Conservation (phyloP, 169 alveolate species). For the Ichthyophthirius multifiliis region DNA sequence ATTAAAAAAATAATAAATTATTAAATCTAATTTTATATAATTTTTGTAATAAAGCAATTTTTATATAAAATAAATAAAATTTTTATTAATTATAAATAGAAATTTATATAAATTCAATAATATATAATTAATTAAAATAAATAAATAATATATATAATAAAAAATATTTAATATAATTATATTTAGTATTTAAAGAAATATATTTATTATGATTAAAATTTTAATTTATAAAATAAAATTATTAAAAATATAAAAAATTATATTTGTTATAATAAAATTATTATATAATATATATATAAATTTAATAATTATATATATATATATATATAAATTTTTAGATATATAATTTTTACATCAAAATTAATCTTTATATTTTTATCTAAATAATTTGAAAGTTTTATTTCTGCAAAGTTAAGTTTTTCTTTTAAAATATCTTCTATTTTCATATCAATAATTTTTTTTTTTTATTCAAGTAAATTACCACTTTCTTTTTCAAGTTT, state of each 20-base stretch:
- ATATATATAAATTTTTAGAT: neutral
- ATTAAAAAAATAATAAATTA: too few species aligned
- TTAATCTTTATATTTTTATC: neutral
- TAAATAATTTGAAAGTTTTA: constrained; percentile 9
- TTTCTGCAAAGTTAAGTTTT: neutral
- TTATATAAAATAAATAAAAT: too few species aligned
- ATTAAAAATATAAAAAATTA: too few species aligned
- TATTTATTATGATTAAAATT: neutral
- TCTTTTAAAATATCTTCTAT: constrained; percentile 8
- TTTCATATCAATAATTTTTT: neutral
- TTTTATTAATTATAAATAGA: too few species aligned
- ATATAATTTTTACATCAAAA: neutral
- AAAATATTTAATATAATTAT: neutral
- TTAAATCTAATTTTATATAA: too few species aligned
- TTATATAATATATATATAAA: too few species aligned
- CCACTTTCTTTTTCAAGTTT: constrained; percentile 4
- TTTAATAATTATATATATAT: neutral
- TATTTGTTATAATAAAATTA: neutral
- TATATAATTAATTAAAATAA: too few species aligned
- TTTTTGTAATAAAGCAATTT: too few species aligned
- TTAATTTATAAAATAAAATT: neutral
- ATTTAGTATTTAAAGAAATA: neutral
- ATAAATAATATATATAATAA: too few species aligned
- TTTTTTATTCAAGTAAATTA: neutral
- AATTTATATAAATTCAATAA: too few species aligned